Evolutionary conservation across 805 yeast species (phyloP).

Genomic region (Saccharomyces paradoxus): DNA sequence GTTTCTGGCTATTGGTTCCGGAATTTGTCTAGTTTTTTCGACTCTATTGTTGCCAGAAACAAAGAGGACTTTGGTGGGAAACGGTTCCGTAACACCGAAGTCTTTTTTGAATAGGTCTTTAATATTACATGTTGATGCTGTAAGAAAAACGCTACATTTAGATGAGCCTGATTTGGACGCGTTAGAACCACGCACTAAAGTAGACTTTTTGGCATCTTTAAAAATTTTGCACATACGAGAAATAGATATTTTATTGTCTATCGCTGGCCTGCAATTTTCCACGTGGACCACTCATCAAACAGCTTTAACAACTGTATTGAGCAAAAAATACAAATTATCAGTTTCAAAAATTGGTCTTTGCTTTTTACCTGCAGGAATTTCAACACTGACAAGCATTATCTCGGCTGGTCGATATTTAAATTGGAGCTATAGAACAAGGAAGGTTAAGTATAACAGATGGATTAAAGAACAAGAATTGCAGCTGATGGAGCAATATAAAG

Average conservation of each 20-base stretch:
- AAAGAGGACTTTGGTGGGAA: constrained; percentile 61
- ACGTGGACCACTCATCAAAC: constrained; percentile 66
- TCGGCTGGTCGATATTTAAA: constrained; percentile 51
- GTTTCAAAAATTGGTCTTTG: constrained; percentile 61
- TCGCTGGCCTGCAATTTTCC: constrained; percentile 56
- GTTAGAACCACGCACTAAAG: constrained; percentile 15
- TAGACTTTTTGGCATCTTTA: constrained; percentile 34
- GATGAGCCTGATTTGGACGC: constrained; percentile 30
- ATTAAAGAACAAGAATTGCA: constrained; percentile 9
- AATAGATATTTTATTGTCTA: constrained; percentile 42
- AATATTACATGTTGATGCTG: constrained; percentile 26
- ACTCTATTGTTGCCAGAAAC: constrained; percentile 62
- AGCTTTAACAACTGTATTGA: constrained; percentile 48
- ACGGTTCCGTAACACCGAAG: constrained; percentile 54
- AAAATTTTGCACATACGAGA: constrained; percentile 37
- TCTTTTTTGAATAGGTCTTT: constrained; percentile 38
- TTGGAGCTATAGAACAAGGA: constrained; percentile 28
- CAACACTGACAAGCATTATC: constrained; percentile 54
- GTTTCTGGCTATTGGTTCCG: constrained; percentile 62
- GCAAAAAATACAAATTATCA: constrained; percentile 41
- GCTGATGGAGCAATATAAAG: constrained; percentile 14
- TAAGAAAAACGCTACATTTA: constrained; percentile 20
- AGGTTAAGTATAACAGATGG: constrained; percentile 18
- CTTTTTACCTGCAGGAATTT: constrained; percentile 67
- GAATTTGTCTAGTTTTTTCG: constrained; percentile 33